phyloP scores from a whole-genome alignment of 306 rosid genomes.

The Canavalia gladiata region DNA sequence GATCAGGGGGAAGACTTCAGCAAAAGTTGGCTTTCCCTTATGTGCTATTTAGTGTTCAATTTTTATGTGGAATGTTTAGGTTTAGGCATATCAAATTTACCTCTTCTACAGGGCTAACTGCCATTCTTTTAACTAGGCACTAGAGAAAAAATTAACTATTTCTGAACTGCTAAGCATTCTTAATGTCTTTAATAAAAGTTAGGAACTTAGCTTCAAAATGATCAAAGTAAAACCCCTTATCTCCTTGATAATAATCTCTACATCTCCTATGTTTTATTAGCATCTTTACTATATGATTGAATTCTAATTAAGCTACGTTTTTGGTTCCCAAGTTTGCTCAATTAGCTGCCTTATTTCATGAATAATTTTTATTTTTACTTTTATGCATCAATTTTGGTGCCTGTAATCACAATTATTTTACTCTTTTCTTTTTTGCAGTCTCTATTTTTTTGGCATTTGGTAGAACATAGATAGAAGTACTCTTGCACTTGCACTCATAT shows the following conservation, averaged over 20 bases:
- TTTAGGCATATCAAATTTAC: constrained; percentile 6
- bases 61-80: constrained; percentile 12
- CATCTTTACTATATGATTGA: constrained; percentile 23
- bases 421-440: constrained; percentile 29
- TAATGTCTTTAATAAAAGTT: constrained; percentile 9
- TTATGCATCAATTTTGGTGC: not conserved
- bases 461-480: not conserved
- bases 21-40: constrained; percentile 1
- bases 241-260: constrained; percentile 7
- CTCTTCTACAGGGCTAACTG: constrained; percentile 2
- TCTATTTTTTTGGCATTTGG: constrained; percentile 7
- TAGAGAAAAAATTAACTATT: constrained; percentile 8
- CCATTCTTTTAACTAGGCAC: constrained; percentile 25
- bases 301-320: constrained; percentile 4
- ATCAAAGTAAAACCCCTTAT: not conserved
- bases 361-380: not conserved
- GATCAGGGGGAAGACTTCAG: not conserved
- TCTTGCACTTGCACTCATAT: not conserved
- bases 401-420: not conserved
- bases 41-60: not conserved
- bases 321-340: constrained; percentile 7
- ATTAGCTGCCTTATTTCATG: not conserved
- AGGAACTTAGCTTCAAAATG: constrained; percentile 13
- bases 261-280: not conserved
- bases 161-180: constrained; percentile 27